Percentiles rank a stretch among this genome's conserved stretches.
Evolutionary conservation across 352 stramenopile genomes (phyloP).

Genomic region (Globisporangium acanthophoron): DNA sequence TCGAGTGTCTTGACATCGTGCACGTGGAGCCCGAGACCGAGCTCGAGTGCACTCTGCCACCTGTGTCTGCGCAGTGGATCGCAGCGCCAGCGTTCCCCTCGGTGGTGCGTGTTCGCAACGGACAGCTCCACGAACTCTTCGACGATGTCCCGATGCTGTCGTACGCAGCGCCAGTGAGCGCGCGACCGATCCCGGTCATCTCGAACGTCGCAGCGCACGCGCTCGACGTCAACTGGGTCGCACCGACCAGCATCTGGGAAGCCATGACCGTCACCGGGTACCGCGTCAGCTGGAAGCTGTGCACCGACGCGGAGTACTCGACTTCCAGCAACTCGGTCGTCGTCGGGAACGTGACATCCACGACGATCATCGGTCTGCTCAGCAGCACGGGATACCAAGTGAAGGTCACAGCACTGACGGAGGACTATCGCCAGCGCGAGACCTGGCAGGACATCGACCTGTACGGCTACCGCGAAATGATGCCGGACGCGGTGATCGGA

Average conservation of each 20-base stretch:
- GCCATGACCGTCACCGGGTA: slow-evolving; percentile 85
- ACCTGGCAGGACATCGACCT: slow-evolving; percentile 76
- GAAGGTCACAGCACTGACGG: slow-evolving; percentile 65
- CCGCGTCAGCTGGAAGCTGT: slow-evolving; percentile 50
- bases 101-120: slow-evolving; percentile 59
- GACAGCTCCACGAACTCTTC: slow-evolving; percentile 44
- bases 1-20: slow-evolving; percentile 61
- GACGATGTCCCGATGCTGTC: slow-evolving; percentile 57
- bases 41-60: slow-evolving; percentile 74
- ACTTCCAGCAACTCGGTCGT: slow-evolving; percentile 19
- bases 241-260: slow-evolving; percentile 57
- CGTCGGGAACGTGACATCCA: slow-evolving; percentile 91
- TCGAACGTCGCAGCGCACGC: slow-evolving; percentile 75
- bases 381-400: slow-evolving; percentile 69
- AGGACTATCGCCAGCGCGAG: slow-evolving; percentile 45
- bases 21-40: slow-evolving; percentile 51
- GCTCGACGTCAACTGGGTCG: slow-evolving; percentile 81
- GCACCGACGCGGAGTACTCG: slow-evolving; percentile 23
- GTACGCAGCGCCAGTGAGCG: slow-evolving; percentile 45
- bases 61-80: slow-evolving; percentile 24
- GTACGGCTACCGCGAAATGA: slow-evolving; percentile 62
- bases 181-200: slow-evolving; percentile 28
- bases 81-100: slow-evolving; percentile 35
- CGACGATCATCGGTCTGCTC: slow-evolving; percentile 71
- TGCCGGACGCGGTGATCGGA: slow-evolving; percentile 54